Evolutionary conservation across 768 basidiomycete genomes (phyloP).

Genomic region (Leccinum ochraceum): DNA sequence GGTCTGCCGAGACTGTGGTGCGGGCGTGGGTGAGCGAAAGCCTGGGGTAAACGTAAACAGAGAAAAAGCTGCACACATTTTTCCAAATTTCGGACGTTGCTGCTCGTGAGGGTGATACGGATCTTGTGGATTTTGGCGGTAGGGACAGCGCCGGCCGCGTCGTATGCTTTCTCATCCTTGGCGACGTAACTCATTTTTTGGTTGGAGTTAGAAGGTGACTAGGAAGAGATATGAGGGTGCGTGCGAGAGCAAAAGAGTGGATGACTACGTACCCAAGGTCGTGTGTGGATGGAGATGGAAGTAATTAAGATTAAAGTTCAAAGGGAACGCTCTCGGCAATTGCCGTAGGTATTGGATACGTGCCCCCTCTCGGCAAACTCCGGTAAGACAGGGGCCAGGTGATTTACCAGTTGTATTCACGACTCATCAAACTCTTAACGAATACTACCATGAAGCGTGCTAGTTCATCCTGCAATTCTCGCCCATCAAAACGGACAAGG

Average conservation of each 20-base stretch:
- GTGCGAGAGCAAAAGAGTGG: neutral
- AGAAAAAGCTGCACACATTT: slow-evolving; percentile 66
- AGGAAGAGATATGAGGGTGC: neutral
- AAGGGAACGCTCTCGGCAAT: slow-evolving; percentile 9
- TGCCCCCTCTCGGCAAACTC: no score
- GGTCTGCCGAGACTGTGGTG: slow-evolving; percentile 81
- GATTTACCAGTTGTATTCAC: no score
- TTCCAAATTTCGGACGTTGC: slow-evolving; percentile 97
- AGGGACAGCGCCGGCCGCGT: slow-evolving; percentile 87
- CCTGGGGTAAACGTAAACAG: neutral
- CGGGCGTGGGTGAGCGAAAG: neutral
- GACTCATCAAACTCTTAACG: no score
- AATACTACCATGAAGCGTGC: no score
- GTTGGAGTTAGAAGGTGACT: slow-evolving; percentile 83
- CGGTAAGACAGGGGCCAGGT: no score
- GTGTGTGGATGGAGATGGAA: slow-evolving; percentile 33
- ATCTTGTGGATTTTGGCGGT: slow-evolving; percentile 98
- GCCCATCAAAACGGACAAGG: no score
- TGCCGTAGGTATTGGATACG: slow-evolving; percentile 8
- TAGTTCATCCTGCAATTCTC: no score
- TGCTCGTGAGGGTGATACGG: slow-evolving; percentile 96
- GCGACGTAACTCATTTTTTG: slow-evolving; percentile 95
- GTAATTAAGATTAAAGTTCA: slow-evolving; percentile 36
- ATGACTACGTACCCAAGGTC: slow-evolving; percentile 30
- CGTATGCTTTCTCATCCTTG: slow-evolving; percentile 98